Evolutionary conservation across 345 rosid species (phyloP).

Genomic region (Salix brachista): DNA sequence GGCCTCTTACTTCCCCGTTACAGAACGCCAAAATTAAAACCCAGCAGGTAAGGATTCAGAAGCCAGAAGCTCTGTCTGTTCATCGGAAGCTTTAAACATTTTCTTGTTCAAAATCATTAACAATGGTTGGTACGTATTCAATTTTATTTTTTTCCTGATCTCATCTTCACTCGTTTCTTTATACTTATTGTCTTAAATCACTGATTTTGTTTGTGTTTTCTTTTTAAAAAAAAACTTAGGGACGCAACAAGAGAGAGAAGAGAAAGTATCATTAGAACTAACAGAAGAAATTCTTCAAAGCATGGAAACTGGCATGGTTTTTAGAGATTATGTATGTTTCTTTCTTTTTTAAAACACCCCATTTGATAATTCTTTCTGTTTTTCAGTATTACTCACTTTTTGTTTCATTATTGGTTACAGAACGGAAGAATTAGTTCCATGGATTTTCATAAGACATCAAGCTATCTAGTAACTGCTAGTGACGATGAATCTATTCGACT

Average conservation of each 20-base stretch:
- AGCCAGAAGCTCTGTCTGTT: neutral
- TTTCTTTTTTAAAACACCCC: neutral
- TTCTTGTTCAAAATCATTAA: neutral
- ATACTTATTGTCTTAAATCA: neutral
- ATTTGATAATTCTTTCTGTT: slow-evolving; percentile 11
- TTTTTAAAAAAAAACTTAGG: neutral
- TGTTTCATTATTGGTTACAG: slow-evolving; percentile 28
- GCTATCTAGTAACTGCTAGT: slow-evolving; percentile 88
- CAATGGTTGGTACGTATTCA: slow-evolving; percentile 11
- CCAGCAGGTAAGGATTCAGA: neutral
- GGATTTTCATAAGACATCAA: slow-evolving; percentile 82
- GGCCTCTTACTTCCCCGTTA: too few species aligned
- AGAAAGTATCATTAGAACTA: slow-evolving; percentile 54
- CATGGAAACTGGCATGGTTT: slow-evolving; percentile 91
- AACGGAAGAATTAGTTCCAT: slow-evolving; percentile 84
- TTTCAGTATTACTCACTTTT: neutral
- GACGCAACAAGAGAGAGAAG: slow-evolving; percentile 19
- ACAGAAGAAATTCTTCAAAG: slow-evolving; percentile 78
- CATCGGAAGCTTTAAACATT: neutral
- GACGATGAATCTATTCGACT: slow-evolving; percentile 95
- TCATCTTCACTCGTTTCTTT: too few species aligned
- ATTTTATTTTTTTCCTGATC: neutral
- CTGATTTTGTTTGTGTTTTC: neutral
- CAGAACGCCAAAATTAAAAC: too few species aligned
- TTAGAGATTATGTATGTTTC: slow-evolving; percentile 65